Percentiles rank a stretch among this genome's conserved stretches.
Evolutionary conservation across 2,329 filamentous ascomycete species (phyloP).

Genomic region (Colletotrichum falcatum): DNA sequence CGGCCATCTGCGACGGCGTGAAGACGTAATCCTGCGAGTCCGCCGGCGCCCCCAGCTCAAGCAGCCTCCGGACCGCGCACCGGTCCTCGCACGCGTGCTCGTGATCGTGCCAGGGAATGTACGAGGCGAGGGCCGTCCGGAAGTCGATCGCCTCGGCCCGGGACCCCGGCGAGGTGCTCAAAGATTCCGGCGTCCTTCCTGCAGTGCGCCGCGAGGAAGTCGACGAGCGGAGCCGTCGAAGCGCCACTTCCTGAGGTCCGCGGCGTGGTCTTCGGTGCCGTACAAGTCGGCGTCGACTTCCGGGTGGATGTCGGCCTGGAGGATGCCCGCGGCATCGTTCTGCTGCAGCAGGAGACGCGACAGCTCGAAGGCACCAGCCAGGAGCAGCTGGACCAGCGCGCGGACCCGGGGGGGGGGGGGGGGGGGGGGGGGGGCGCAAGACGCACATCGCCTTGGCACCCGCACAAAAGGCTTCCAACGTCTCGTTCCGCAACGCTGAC

Average conservation of each 20-base stretch:
- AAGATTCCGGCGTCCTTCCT: accelerated
- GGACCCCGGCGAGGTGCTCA: neutral
- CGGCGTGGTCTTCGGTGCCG: accelerated
- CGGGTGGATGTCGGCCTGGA: neutral
- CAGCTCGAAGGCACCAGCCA: neutral
- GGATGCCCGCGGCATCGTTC: neutral
- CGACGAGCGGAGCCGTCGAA: neutral
- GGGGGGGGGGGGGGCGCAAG: accelerated
- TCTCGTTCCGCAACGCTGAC: neutral
- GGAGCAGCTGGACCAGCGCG: neutral
- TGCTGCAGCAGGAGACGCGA: neutral
- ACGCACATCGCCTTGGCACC: slow-evolving; percentile 17
- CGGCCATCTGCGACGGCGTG: slow-evolving; percentile 11
- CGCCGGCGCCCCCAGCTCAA: neutral
- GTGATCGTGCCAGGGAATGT: neutral
- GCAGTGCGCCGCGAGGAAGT: neutral
- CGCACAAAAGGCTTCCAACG: neutral
- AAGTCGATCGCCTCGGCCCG: neutral
- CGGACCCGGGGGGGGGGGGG: neutral
- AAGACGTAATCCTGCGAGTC: neutral
- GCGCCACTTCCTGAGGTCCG: neutral
- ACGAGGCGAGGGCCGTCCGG: neutral
- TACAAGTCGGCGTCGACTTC: neutral
- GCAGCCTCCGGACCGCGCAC: neutral
- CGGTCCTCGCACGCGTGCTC: neutral